These are phyloP conservation scores for Penicillium antarcticum DNA, from an alignment of 495 filamentous ascomycete species.

Conservation along the genomic window DNA sequence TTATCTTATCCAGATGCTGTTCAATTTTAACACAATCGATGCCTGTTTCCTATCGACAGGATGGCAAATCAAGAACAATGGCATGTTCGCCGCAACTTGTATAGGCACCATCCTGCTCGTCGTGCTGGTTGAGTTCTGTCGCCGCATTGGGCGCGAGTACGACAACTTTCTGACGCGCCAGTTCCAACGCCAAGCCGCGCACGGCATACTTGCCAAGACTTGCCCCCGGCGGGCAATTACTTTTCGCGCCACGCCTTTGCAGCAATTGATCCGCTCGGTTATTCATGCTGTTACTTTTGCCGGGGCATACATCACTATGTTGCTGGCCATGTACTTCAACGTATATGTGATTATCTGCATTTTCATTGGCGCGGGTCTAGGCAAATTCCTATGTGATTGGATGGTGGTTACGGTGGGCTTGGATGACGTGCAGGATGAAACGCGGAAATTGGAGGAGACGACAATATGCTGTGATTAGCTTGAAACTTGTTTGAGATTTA, in stretches of 20 bases:
- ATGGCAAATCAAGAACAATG: slow-evolving; percentile 59
- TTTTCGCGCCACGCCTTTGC: slow-evolving; percentile 46
- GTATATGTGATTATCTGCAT: slow-evolving; percentile 60
- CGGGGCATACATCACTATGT: slow-evolving; percentile 64
- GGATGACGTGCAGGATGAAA: slow-evolving; percentile 3
- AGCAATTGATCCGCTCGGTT: slow-evolving; percentile 55
- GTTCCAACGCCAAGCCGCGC: slow-evolving; percentile 28
- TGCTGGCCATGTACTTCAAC: slow-evolving; percentile 60
- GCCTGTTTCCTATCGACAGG: slow-evolving; percentile 59
- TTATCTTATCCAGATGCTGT: slow-evolving; percentile 53
- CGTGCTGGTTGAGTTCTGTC: slow-evolving; percentile 56
- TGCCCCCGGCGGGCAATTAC: slow-evolving; percentile 7
- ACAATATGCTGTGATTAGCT: slow-evolving; percentile 7
- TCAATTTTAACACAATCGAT: slow-evolving; percentile 68
- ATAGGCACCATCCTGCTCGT: slow-evolving; percentile 63
- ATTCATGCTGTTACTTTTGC: slow-evolving; percentile 62
- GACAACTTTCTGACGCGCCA: slow-evolving; percentile 51
- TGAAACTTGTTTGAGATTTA: neutral
- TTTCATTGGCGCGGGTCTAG: slow-evolving; percentile 55
- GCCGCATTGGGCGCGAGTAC: slow-evolving; percentile 53
- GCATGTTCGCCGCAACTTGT: slow-evolving; percentile 62
- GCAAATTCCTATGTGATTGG: slow-evolving; percentile 55
- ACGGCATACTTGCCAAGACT: slow-evolving; percentile 15
- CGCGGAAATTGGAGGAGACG: slow-evolving; percentile 5
- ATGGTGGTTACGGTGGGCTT: slow-evolving; percentile 17